Conservation (phyloP, 148 eudicot species). For the Rhododendron simsii region DNA sequence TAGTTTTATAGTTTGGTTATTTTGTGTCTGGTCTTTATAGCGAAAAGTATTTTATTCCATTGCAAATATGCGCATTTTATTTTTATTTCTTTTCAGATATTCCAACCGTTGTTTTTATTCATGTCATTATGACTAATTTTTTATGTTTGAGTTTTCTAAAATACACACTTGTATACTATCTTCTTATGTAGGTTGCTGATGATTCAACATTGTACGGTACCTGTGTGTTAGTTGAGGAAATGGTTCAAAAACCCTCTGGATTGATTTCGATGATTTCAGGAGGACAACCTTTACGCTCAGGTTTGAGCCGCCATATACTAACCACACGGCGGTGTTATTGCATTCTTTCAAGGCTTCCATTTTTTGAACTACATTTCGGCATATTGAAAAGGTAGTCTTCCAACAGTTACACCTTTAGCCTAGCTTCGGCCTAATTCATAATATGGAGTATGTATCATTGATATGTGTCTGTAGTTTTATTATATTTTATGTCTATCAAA, state of each 20-base stretch:
- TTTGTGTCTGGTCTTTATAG: neutral
- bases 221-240: conserved; percentile 87
- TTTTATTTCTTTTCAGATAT: neutral
- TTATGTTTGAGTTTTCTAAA: neutral
- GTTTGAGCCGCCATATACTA: conserved; percentile 65
- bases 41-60: neutral
- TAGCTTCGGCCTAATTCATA: neutral
- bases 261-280: conserved; percentile 76
- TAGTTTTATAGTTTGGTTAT: neutral
- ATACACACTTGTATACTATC: conserved; percentile 11
- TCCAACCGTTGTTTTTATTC: neutral
- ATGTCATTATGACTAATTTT: neutral
- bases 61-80: neutral
- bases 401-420: neutral
- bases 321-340: conserved; percentile 93
- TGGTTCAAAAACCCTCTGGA: conserved; percentile 74
- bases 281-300: conserved; percentile 39
- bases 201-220: conserved; percentile 87
- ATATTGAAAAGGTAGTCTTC: conserved; percentile 68
- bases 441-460: neutral
- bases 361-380: conserved; percentile 88
- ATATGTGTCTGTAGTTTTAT: neutral
- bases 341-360: conserved; percentile 87
- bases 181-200: conserved; percentile 69
- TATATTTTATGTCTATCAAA: neutral